Percentiles rank a stretch among this genome's conserved stretches.
Evolutionary conservation across 495 filamentous ascomycete species (phyloP).

Genomic region (Hypoxylon trugodes): DNA sequence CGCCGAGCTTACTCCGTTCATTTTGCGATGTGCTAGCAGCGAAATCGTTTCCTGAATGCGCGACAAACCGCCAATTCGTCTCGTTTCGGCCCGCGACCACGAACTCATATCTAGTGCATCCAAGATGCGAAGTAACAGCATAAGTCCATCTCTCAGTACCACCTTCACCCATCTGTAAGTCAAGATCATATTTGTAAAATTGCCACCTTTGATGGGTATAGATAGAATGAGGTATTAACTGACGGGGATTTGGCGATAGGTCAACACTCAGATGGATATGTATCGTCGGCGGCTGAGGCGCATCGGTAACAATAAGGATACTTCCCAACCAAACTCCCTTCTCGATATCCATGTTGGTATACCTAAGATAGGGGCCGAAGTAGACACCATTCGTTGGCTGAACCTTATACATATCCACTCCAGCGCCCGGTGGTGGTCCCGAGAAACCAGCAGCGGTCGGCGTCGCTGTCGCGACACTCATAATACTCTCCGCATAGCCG

Average conservation of each 20-base stretch:
- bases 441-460: slow-evolving; percentile 76
- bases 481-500: slow-evolving; percentile 76
- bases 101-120: slow-evolving; percentile 97
- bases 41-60: slow-evolving; percentile 96
- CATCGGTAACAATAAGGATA: slow-evolving; percentile 82
- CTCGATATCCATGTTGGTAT: slow-evolving; percentile 97
- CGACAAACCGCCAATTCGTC: slow-evolving; percentile 95
- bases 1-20: slow-evolving; percentile 84
- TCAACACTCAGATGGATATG: slow-evolving; percentile 93
- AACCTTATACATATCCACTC: slow-evolving; percentile 91
- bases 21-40: slow-evolving; percentile 83
- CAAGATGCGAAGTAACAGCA: slow-evolving; percentile 94
- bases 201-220: slow-evolving; percentile 90
- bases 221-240: slow-evolving; percentile 85
- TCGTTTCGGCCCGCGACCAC: slow-evolving; percentile 92
- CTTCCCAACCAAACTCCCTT: slow-evolving; percentile 86
- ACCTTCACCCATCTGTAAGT: slow-evolving; percentile 86
- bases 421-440: slow-evolving; percentile 84
- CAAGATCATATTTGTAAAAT: slow-evolving; percentile 95
- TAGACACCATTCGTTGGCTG: slow-evolving; percentile 97
- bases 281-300: slow-evolving; percentile 93
- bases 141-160: slow-evolving; percentile 94
- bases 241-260: slow-evolving; percentile 90
- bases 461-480: slow-evolving; percentile 78
- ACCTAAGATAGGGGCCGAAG: slow-evolving; percentile 94